These are phyloP conservation scores for Sclerotiophoma versabilis DNA, from an alignment of 2,329 filamentous ascomycete genomes.

Conservation along the genomic window DNA sequence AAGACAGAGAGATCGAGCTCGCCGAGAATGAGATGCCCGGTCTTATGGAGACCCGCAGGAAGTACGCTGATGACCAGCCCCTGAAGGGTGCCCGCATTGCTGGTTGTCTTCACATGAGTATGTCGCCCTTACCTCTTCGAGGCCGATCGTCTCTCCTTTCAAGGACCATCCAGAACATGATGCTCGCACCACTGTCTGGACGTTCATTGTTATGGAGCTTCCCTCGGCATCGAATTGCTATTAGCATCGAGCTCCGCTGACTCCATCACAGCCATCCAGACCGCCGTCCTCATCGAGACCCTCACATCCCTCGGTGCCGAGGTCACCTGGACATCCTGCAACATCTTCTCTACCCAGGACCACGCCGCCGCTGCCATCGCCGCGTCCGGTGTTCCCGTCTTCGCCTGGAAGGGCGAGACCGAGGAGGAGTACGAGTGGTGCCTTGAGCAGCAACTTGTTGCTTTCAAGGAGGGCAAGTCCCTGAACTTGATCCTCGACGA, in stretches of 20 bases:
- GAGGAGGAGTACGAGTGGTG: slow-evolving; percentile 99
- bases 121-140: slow-evolving; percentile 35
- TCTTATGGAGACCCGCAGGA: slow-evolving; percentile 91
- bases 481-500: slow-evolving; percentile 99
- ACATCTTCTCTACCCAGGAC: slow-evolving; percentile 99
- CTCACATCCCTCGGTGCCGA: slow-evolving; percentile 93
- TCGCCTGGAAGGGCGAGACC: slow-evolving; percentile 88
- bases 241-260: background rate
- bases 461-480: slow-evolving; percentile 96
- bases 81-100: slow-evolving; percentile 94
- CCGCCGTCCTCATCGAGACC: slow-evolving; percentile 98
- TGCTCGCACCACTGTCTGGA: background rate
- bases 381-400: slow-evolving; percentile 88
- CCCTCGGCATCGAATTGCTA: slow-evolving; percentile 8
- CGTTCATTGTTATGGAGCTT: background rate
- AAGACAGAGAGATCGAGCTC: slow-evolving; percentile 81
- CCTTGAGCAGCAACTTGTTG: slow-evolving; percentile 93
- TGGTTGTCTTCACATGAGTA: slow-evolving; percentile 97
- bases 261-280: slow-evolving; percentile 78
- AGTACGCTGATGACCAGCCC: slow-evolving; percentile 93
- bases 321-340: slow-evolving; percentile 98
- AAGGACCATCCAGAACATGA: background rate
- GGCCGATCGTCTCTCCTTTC: slow-evolving; percentile 8
- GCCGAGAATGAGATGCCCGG: slow-evolving; percentile 93
- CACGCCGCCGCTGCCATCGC: slow-evolving; percentile 98